Conservation (phyloP, 306 rosid genomes). For the Mucuna pruriens region DNA sequence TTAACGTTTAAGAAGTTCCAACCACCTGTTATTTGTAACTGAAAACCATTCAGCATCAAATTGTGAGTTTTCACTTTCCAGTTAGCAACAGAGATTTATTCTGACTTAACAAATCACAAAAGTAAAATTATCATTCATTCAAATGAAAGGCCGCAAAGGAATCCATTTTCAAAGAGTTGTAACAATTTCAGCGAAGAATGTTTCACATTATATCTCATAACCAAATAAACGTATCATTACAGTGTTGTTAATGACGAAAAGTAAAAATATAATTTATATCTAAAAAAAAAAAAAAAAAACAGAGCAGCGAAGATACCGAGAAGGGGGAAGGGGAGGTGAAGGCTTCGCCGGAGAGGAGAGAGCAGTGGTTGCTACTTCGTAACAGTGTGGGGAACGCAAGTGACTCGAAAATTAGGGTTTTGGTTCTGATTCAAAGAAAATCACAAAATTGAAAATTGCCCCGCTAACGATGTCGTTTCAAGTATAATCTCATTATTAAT, state of each 20-base stretch:
- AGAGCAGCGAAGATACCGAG: neutral
- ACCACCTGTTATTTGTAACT: conserved; percentile 26
- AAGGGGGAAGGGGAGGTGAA: neutral
- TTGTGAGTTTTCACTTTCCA: neutral
- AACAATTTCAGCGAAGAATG: neutral
- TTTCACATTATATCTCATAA: neutral
- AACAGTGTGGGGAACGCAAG: neutral
- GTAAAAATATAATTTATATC: neutral
- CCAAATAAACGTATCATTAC: neutral
- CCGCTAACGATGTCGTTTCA: neutral
- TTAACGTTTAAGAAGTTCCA: conserved; percentile 6
- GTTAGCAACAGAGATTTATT: neutral
- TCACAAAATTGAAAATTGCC: neutral
- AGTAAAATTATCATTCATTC: neutral
- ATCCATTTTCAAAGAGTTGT: neutral
- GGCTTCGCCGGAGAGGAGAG: neutral
- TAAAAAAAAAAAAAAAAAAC: neutral
- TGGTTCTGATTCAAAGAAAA: neutral
- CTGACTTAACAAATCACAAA: neutral
- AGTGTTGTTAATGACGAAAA: too few relatives aligned
- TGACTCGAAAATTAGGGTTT: neutral
- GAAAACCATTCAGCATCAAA: conserved; percentile 2
- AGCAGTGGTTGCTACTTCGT: neutral
- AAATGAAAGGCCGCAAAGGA: neutral
- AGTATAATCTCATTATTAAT: too few relatives aligned